Evolutionary conservation across 495 filamentous ascomycete species (phyloP), one percentile per base, ranked within the genome.

Genomic region (Wilcoxina mikolae): DNA sequence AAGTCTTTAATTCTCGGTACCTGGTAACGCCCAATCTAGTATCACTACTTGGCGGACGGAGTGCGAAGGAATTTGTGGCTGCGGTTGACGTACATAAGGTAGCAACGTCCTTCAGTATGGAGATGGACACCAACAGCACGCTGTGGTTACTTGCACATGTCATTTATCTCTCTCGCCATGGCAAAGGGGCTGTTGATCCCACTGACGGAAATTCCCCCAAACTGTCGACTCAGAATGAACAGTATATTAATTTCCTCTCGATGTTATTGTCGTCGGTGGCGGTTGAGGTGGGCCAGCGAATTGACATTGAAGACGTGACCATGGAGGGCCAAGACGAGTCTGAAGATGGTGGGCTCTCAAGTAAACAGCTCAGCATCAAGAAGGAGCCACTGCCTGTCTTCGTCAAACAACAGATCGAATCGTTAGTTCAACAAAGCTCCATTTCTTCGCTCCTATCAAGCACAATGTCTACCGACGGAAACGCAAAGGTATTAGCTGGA

Each of bases 81-180:
- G 33, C 9, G 18, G 23, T 54, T 17, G 51, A 27, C 39, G 10
- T 45, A 10, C 24, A 38, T 10, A 44, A 44, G 27, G 2, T 54
- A 3, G 29, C 38, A 9, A 9, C 22, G 33, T 44, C 7, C 20
- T 38, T 15, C 33, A 41, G 7, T 4, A 27, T 11, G 15, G 24
- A 43, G 17, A 7, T 39, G 20, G 17, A 46, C 26, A 22, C 25
- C 18, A 39, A 55, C 15, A 48, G 29, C 17, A 73, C 74, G 15
- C 69, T 88, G 20, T 93, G 88, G 83, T 72, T 98, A 20, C 69
- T 95, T 46, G 76, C 83, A 20, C 84, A 94, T 63, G 79, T 87
- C 55, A 83, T 95, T 47, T 84, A 76, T 59, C 77, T 94, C 43
- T 78, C 83, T 58, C 74, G 77, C 15, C 66, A 70, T 51, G 56